Evolutionary conservation across 1,139 yeast genomes (phyloP).

Genomic region (Zhuliangozyma parablackwelliae): DNA sequence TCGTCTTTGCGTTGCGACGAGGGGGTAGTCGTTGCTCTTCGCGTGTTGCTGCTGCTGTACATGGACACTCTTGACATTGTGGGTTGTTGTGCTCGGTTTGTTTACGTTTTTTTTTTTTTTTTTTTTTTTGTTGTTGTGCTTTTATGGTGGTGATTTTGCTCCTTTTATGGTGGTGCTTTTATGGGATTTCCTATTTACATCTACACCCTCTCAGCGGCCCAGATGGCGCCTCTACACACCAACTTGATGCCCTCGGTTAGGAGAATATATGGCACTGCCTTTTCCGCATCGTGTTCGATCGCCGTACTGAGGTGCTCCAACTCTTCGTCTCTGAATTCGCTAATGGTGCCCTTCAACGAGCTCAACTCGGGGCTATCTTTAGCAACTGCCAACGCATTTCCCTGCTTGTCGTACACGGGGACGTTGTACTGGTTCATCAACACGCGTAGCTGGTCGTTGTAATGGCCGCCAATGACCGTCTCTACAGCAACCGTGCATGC

Average conservation of each 20-base stretch:
- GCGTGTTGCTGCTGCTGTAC: too few relatives aligned
- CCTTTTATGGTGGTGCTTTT: too few relatives aligned
- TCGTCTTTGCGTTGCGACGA: conserved; percentile 19
- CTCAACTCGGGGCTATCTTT: conserved; percentile 51
- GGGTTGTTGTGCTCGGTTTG: too few relatives aligned
- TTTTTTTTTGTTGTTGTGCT: too few relatives aligned
- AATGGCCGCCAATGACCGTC: conserved; percentile 95
- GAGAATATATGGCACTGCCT: conserved; percentile 87
- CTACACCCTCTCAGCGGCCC: conserved; percentile 71
- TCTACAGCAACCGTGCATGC: conserved; percentile 99
- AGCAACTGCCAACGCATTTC: conserved; percentile 23
- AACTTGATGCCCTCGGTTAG: conserved; percentile 83
- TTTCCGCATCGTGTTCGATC: conserved; percentile 82
- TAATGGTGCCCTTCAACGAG: conserved; percentile 57
- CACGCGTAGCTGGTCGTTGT: conserved; percentile 82
- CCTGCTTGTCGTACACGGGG: conserved; percentile 42
- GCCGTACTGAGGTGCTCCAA: conserved; percentile 95
- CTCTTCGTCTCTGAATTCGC: conserved; percentile 88
- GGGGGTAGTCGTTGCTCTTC: too few relatives aligned
- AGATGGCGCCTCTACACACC: conserved; percentile 83
- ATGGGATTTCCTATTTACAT: too few relatives aligned
- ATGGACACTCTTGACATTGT: too few relatives aligned
- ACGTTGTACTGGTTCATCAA: conserved; percentile 57
- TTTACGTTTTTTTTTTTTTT: too few relatives aligned
- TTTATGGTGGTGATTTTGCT: too few relatives aligned